A percentile compares a stretch with the other conserved stretches of the same genome.
phyloP scores from a whole-genome alignment of 1,284 basidiomycete genomes.

The Mycena sp. region DNA sequence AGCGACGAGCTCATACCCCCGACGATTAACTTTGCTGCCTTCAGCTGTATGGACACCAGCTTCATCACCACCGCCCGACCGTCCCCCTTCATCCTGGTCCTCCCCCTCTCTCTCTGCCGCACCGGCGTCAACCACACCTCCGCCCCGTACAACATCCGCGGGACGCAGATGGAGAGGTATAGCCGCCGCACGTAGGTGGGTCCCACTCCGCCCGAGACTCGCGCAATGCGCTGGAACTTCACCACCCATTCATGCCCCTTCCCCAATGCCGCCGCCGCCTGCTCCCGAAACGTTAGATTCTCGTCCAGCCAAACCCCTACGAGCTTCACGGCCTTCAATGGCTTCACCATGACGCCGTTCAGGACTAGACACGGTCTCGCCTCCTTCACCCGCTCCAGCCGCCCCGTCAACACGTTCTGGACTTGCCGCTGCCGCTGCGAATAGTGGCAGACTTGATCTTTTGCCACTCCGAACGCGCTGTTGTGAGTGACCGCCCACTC shows the following conservation, averaged over 20 bases:
- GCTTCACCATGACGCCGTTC: not conserved
- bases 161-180: slow-evolving; percentile 41
- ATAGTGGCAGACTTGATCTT: slow-evolving; percentile 27
- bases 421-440: not conserved
- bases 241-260: slow-evolving; percentile 14
- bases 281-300: not conserved
- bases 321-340: not conserved
- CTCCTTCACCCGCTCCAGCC: not conserved
- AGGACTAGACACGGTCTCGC: not conserved
- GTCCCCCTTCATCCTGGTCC: not conserved
- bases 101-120: not conserved
- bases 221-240: slow-evolving; percentile 34
- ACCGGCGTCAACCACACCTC: slow-evolving; percentile 41
- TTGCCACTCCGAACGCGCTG: slow-evolving; percentile 29
- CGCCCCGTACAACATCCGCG: slow-evolving; percentile 46
- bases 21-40: slow-evolving; percentile 43
- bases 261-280: slow-evolving; percentile 2
- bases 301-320: slow-evolving; percentile 8
- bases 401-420: not conserved
- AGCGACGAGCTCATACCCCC: slow-evolving; percentile 46
- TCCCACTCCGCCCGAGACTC: slow-evolving; percentile 34
- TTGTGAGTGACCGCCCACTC: slow-evolving; percentile 33
- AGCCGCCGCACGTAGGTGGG: slow-evolving; percentile 28
- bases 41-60: slow-evolving; percentile 42
- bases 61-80: slow-evolving; percentile 19